Evolutionary conservation across 176 grass and related monocot genomes (phyloP).

Genomic region (Musa itinerans): DNA sequence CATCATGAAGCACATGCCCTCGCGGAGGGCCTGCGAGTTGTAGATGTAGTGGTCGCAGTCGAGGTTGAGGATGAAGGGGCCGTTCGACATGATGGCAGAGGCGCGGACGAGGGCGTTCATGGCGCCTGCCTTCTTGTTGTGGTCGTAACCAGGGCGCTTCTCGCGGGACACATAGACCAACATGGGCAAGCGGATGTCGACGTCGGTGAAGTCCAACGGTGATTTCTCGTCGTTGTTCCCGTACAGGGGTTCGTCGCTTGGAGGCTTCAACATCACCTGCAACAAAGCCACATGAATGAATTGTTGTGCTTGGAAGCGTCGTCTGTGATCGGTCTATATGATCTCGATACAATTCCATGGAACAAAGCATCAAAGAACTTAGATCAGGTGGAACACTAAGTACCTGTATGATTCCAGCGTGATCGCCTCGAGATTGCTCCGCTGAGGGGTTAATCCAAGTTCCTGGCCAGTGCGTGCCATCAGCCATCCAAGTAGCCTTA

Average conservation of each 20-base stretch:
- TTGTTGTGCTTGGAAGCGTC: too few relatives aligned
- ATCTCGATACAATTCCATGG: too few relatives aligned
- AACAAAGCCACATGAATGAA: neutral
- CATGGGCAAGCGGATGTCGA: conserved; percentile 78
- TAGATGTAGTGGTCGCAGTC: conserved; percentile 97
- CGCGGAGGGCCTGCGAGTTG: conserved; percentile 75
- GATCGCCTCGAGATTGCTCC: conserved; percentile 69
- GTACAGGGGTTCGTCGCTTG: conserved; percentile 51
- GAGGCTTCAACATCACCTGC: conserved; percentile 93
- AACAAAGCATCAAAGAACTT: too few relatives aligned
- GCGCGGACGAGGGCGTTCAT: conserved; percentile 98
- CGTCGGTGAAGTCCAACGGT: conserved; percentile 48
- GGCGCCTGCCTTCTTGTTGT: conserved; percentile 96
- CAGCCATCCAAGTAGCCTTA: conserved; percentile 98
- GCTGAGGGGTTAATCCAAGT: conserved; percentile 72
- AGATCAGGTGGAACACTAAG: neutral
- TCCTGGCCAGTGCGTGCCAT: conserved; percentile 92
- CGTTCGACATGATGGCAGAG: conserved; percentile 94
- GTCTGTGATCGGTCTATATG: too few relatives aligned
- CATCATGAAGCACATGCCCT: conserved; percentile 99
- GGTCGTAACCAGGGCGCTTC: conserved; percentile 91
- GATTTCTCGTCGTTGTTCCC: conserved; percentile 50
- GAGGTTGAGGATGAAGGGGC: conserved; percentile 94
- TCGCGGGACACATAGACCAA: conserved; percentile 88
- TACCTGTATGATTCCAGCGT: conserved; percentile 95